These are phyloP conservation scores for Ambrosiella beaveri DNA, from an alignment of 2,329 filamentous ascomycete species.

Conservation along the genomic window DNA sequence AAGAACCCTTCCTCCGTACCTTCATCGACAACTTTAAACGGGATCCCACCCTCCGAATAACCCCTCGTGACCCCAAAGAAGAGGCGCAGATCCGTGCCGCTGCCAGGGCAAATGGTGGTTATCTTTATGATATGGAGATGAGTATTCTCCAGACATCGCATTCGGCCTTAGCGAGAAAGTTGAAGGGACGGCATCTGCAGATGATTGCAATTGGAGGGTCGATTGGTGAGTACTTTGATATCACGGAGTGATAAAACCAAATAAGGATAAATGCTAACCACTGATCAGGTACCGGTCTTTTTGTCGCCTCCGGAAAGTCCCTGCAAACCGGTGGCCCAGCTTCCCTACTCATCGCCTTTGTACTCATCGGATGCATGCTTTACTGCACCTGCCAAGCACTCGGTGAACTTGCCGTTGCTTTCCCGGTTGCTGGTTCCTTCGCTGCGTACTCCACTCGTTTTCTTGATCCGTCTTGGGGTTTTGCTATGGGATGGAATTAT, in stretches of 20 bases:
- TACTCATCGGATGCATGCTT: constrained; percentile 68
- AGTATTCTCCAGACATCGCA: constrained; percentile 58
- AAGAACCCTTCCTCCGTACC: constrained; percentile 9
- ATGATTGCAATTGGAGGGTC: constrained; percentile 96
- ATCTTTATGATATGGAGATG: constrained; percentile 37
- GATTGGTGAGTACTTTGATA: constrained; percentile 39
- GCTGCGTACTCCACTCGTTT: constrained; percentile 85
- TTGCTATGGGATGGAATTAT: constrained; percentile 88
- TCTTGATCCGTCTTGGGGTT: constrained; percentile 83
- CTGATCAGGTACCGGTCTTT: constrained; percentile 54
- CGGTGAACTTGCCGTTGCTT: constrained; percentile 79
- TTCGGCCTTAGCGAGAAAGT: constrained; percentile 54
- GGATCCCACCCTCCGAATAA: constrained; percentile 34
- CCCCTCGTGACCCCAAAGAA: constrained; percentile 23
- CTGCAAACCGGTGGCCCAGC: constrained; percentile 60
- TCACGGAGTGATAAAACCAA: background rate
- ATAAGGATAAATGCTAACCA: constrained; percentile 7
- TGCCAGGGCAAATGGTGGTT: constrained; percentile 21
- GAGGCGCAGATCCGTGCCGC: constrained; percentile 21
- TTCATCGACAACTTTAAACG: constrained; percentile 44
- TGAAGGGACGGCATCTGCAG: constrained; percentile 76
- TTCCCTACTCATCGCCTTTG: constrained; percentile 60
- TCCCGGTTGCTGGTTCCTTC: constrained; percentile 83
- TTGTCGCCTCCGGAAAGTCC: constrained; percentile 64
- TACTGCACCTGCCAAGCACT: constrained; percentile 85